Percentiles rank a stretch among this genome's conserved stretches.
Conservation (phyloP, 805 yeast genomes). For the Spathaspora arborariae region DNA sequence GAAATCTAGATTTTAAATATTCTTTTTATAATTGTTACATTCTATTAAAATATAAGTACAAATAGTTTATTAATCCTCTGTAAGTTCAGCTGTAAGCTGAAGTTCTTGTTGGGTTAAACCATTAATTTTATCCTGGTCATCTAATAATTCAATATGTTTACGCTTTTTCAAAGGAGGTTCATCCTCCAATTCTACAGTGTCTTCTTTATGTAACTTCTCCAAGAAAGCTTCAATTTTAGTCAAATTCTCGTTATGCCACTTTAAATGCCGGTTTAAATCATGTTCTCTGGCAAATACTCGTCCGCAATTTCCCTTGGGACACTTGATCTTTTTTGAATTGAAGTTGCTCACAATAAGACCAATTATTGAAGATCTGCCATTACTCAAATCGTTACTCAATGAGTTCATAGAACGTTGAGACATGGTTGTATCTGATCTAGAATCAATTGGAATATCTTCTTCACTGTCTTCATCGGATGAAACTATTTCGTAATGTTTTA, state of each 20-base stretch:
- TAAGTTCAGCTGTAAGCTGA: constrained; percentile 15
- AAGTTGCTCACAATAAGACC: constrained; percentile 37
- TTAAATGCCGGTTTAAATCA: constrained; percentile 48
- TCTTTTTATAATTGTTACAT: neutral
- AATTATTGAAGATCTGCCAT: constrained; percentile 24
- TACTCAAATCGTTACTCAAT: constrained; percentile 12
- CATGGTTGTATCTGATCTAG: constrained; percentile 10
- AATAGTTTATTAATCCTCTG: constrained; percentile 14
- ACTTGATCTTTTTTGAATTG: constrained; percentile 31
- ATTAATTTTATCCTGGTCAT: neutral
- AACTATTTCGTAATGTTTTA: constrained; percentile 1
- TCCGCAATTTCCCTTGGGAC: constrained; percentile 49
- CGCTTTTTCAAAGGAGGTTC: constrained; percentile 7
- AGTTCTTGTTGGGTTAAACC: neutral
- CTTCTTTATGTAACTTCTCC: constrained; percentile 18
- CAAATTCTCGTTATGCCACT: constrained; percentile 46
- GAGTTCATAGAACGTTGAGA: constrained; percentile 16
- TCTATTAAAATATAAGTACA: neutral
- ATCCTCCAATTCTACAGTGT: constrained; percentile 1
- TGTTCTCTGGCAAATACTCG: constrained; percentile 49
- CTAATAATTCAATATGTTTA: neutral
- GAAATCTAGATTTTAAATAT: constrained; percentile 21
- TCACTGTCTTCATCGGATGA: constrained; percentile 3
- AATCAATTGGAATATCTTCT: constrained; percentile 8
- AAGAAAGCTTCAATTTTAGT: constrained; percentile 27